A percentile compares a stretch with the other conserved stretches of the same genome.
Evolutionary conservation across 371 early-diverging fungal genomes (phyloP).

Genomic region (Saksenaea oblongispora): DNA sequence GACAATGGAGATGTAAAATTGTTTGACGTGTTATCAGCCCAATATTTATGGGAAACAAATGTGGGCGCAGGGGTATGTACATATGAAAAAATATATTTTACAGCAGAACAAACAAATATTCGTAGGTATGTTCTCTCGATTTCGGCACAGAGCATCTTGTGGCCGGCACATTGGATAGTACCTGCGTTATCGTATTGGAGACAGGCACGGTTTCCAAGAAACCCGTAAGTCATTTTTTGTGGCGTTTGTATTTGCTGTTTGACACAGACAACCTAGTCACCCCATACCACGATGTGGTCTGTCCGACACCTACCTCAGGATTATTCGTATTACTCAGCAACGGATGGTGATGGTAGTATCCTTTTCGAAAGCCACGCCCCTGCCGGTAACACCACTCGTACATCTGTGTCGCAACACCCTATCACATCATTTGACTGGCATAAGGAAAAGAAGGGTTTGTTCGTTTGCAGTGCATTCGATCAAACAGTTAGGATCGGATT

Average conservation of each 20-base stretch:
- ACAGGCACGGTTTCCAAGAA: slow-evolving; percentile 8
- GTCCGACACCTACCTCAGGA: slow-evolving; percentile 72
- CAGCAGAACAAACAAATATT: neutral
- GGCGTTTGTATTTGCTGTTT: neutral
- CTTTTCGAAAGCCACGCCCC: slow-evolving; percentile 40
- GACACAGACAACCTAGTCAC: slow-evolving; percentile 27
- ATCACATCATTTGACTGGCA: slow-evolving; percentile 56
- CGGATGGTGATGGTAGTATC: slow-evolving; percentile 67
- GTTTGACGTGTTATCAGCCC: slow-evolving; percentile 65
- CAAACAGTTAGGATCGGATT: slow-evolving; percentile 52
- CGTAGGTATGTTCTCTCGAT: slow-evolving; percentile 61
- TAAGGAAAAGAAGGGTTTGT: slow-evolving; percentile 52
- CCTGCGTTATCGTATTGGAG: slow-evolving; percentile 28
- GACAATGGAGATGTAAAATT: slow-evolving; percentile 81
- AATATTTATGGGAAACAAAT: slow-evolving; percentile 74
- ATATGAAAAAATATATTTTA: slow-evolving; percentile 10
- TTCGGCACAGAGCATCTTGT: slow-evolving; percentile 54
- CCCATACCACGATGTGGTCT: slow-evolving; percentile 74
- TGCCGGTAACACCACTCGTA: neutral
- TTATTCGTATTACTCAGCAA: slow-evolving; percentile 62
- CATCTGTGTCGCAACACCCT: slow-evolving; percentile 38
- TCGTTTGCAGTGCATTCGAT: slow-evolving; percentile 55
- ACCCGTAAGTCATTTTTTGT: slow-evolving; percentile 28
- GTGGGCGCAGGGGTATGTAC: slow-evolving; percentile 67
- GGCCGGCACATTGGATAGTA: slow-evolving; percentile 56